Base-by-base conservation (phyloP, 306 rosid genomes). In the Dalbergia cultrata region DNA sequence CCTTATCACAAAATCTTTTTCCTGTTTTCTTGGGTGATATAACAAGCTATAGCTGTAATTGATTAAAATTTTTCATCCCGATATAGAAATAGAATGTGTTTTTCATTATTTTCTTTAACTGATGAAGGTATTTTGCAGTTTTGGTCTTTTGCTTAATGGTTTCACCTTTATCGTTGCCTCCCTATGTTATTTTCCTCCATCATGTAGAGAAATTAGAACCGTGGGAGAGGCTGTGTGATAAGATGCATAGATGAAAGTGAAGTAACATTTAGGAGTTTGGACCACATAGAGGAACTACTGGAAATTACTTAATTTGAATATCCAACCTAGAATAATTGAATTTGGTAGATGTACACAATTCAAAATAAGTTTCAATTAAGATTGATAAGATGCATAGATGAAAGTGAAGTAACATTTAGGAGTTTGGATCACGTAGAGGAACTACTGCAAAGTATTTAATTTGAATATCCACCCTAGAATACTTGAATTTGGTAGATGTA, bases 161-260 rank as follows among this genome's bases (percentile, higher is more conserved):
- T 18, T 69, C 44, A 45, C 19, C 31, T 18, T 68, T 45, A 39
- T 34, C 26, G 17, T 43, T 74, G 70, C 64, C 61, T 75, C 54
- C 53, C 7, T 13, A 13, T 67, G 63, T 47, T 66, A 43, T 33
- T 67, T 22, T 17, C 34, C 18, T 44, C 19, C 26, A 14, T 56
- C 41, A 58, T 39, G 18, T 35, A 9, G 71, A 45, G 17, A 49
- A 60, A 41, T 37, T 37, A 37, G 74, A 34, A 63, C 50, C 18
- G 1, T 53, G 76, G 53, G 17, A 72, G 72, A 33, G 77, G 64
- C 44, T 13, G 67, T 66, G 44, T 56, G 41, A 10, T 47, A 45
- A 19, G 16, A 22, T 49, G 43, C 9, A 61, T 21, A 58, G 62
- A n/a, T 14, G 63, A 19, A 61, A 13, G 56, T 54, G 13, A 59